Conservation (phyloP, 2,329 filamentous ascomycete species). For the Alternaria incomplexa region DNA sequence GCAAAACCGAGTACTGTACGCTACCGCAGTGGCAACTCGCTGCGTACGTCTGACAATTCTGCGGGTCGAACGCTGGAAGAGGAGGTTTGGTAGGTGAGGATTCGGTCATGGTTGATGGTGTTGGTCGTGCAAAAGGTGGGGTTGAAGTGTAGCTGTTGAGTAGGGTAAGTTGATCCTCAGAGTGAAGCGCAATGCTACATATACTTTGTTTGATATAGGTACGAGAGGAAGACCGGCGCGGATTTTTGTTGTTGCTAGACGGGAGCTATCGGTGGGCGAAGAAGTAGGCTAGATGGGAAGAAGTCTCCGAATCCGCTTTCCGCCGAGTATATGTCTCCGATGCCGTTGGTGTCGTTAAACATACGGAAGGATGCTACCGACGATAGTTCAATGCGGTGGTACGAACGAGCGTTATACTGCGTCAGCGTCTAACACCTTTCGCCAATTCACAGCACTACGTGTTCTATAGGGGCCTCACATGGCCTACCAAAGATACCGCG, state of each 20-base stretch:
- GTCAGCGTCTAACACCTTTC: not conserved
- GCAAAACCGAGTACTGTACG: conserved; percentile 56
- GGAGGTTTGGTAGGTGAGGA: not conserved
- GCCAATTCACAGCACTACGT: not conserved
- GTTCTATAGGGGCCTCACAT: not conserved
- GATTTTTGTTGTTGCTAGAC: not conserved
- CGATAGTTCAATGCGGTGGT: conserved; percentile 14
- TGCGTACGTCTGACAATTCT: conserved; percentile 30
- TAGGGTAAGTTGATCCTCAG: not conserved
- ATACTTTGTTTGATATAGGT: conserved; percentile 14
- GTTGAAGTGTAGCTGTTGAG: not conserved
- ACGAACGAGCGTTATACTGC: not conserved
- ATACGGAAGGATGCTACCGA: not conserved
- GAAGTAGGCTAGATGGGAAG: not conserved
- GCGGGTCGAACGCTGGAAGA: not conserved
- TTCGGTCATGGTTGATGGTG: not conserved
- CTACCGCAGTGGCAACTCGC: conserved; percentile 60
- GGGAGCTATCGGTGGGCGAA: not conserved
- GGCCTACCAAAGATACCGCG: not conserved
- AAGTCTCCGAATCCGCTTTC: conserved; percentile 5
- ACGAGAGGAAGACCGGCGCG: not conserved
- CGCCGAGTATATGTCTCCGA: conserved; percentile 3
- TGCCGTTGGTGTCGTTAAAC: not conserved
- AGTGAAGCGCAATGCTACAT: conserved; percentile 8
- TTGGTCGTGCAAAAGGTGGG: conserved; percentile 10